phyloP scores from a whole-genome alignment of 495 filamentous ascomycete genomes.

The Pyrenula aspistea region DNA sequence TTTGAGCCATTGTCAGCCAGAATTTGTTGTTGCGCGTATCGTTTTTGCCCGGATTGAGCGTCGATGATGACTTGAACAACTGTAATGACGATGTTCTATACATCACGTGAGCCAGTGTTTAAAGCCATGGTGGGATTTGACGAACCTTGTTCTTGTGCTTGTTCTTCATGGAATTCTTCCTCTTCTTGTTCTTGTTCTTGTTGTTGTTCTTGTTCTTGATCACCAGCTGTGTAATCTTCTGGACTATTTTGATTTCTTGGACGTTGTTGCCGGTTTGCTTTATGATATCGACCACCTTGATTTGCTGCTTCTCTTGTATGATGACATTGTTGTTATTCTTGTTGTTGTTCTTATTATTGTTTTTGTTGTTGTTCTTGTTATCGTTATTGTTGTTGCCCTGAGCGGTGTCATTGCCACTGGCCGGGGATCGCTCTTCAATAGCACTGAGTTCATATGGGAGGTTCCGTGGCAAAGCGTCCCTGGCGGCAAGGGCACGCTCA shows the following conservation, averaged over 20 bases:
- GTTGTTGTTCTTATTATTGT: neutral
- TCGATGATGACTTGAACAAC: neutral
- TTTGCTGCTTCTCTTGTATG: neutral
- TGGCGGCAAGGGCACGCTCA: neutral
- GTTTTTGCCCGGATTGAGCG: neutral
- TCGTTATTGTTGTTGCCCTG: neutral
- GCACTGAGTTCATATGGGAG: neutral
- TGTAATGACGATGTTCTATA: neutral
- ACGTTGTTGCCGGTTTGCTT: neutral
- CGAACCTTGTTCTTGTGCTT: slow-evolving; percentile 8
- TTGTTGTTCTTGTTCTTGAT: neutral
- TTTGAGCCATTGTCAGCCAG: neutral
- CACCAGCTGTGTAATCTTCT: neutral
- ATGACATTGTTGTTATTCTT: neutral
- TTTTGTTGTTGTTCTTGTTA: neutral
- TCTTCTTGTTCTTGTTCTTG: slow-evolving; percentile 4
- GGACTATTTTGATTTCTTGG: neutral
- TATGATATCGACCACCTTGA: neutral
- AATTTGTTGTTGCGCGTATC: neutral
- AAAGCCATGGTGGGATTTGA: neutral
- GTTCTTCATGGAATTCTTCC: slow-evolving; percentile 7
- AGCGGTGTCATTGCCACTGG: neutral
- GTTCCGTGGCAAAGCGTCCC: neutral
- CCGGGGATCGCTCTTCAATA: neutral
- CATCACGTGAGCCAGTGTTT: neutral